Percentiles rank a stretch among this genome's conserved stretches.
Conservation (phyloP, 306 rosid species). For the Rosa lucieae region DNA sequence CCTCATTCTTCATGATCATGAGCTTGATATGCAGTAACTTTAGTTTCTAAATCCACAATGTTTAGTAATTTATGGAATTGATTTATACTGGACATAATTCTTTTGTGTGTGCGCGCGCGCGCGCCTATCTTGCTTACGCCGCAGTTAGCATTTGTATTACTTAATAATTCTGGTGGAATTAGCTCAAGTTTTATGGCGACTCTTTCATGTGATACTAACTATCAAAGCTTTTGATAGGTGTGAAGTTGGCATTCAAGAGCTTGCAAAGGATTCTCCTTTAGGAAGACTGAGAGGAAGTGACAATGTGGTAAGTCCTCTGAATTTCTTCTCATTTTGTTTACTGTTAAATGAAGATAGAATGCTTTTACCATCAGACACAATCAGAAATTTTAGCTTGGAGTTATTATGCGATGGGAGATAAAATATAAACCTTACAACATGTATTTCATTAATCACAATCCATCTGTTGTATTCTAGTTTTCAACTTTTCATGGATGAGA, state of each 20-base stretch:
- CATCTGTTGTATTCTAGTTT: not conserved
- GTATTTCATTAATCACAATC: not conserved
- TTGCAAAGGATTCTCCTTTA: conserved; percentile 67
- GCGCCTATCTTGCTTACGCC: not conserved
- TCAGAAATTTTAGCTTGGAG: not conserved
- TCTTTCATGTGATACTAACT: conserved; percentile 7
- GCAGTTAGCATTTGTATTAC: not conserved
- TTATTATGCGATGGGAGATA: not conserved
- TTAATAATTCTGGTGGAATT: not conserved
- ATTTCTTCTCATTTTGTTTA: conserved; percentile 3
- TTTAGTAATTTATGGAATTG: not conserved
- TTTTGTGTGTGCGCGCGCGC: not conserved
- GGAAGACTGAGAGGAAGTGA: conserved; percentile 98
- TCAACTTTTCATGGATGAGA: not conserved
- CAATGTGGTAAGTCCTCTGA: conserved; percentile 64
- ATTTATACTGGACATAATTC: not conserved
- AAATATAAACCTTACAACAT: not conserved
- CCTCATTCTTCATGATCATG: not conserved
- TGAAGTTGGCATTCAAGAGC: conserved; percentile 91
- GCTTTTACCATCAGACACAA: not conserved
- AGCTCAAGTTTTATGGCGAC: not conserved
- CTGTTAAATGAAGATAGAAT: not conserved
- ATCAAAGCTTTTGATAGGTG: conserved; percentile 35
- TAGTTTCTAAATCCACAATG: not conserved
- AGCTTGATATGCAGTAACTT: not conserved